Evolutionary conservation across 192 early-diverging fungal species (phyloP).

Genomic region (Linnemannia zychae): DNA sequence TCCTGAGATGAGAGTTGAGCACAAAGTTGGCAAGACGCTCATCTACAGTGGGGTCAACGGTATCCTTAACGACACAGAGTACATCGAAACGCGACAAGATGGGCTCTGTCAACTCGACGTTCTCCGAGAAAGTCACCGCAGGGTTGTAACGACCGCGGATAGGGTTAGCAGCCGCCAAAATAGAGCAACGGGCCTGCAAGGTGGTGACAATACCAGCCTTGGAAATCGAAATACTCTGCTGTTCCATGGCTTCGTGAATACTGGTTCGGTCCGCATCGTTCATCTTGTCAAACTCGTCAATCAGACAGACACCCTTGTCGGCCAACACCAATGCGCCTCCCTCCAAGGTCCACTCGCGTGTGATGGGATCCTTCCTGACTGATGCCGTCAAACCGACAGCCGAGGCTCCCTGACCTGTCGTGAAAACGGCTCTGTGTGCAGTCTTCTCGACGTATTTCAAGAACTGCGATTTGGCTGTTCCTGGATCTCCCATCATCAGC

Average conservation of each 20-base stretch:
- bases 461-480: slow-evolving; percentile 91
- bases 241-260: slow-evolving; percentile 97
- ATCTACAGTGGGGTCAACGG: slow-evolving; percentile 91
- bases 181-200: slow-evolving; percentile 86
- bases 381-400: slow-evolving; percentile 89
- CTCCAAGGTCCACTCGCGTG: slow-evolving; percentile 91
- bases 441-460: slow-evolving; percentile 90
- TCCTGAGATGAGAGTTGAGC: slow-evolving; percentile 90
- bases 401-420: slow-evolving; percentile 88
- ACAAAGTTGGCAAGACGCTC: slow-evolving; percentile 94
- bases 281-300: slow-evolving; percentile 96
- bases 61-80: slow-evolving; percentile 95
- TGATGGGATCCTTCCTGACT: slow-evolving; percentile 87
- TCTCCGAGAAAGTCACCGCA: slow-evolving; percentile 94
- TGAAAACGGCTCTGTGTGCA: slow-evolving; percentile 87
- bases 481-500: slow-evolving; percentile 91
- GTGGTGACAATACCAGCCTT: slow-evolving; percentile 92
- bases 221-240: slow-evolving; percentile 89
- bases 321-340: slow-evolving; percentile 91
- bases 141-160: slow-evolving; percentile 89
- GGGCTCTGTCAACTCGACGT: slow-evolving; percentile 98
- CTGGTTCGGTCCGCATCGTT: slow-evolving; percentile 91
- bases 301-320: slow-evolving; percentile 89
- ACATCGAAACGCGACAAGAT: slow-evolving; percentile 99
- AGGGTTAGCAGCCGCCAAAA: slow-evolving; percentile 88